Conservation (phyloP, 352 stramenopile species). For the Phytophthora aleatoria region DNA sequence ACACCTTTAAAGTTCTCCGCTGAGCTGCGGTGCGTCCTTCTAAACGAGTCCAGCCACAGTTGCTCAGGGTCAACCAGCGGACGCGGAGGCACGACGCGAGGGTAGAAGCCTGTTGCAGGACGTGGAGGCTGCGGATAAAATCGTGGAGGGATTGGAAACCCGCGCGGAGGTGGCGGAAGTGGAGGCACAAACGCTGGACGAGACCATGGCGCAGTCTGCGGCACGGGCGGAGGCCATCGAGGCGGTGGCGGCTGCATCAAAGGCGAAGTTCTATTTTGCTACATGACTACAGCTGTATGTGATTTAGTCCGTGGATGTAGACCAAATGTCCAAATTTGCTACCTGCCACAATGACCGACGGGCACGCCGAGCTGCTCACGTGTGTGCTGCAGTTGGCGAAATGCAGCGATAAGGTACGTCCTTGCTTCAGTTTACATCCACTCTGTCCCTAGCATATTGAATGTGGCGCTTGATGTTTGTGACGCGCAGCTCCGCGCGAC, state of each 20-base stretch:
- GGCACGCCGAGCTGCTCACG: slow-evolving; percentile 68
- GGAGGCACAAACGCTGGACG: slow-evolving; percentile 15
- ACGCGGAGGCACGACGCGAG: slow-evolving; percentile 17
- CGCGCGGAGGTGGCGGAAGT: slow-evolving; percentile 5
- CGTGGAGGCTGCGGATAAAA: slow-evolving; percentile 11
- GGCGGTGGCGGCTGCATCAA: slow-evolving; percentile 8
- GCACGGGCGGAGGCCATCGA: slow-evolving; percentile 15
- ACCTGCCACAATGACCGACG: slow-evolving; percentile 44
- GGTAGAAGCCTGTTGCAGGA: slow-evolving; percentile 16
- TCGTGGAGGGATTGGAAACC: background rate
- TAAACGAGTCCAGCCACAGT: slow-evolving; percentile 36
- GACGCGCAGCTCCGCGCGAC: slow-evolving; percentile 53
- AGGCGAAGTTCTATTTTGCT: background rate
- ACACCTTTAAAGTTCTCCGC: background rate
- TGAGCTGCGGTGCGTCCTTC: slow-evolving; percentile 23
- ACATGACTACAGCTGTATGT: background rate
- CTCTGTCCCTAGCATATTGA: background rate
- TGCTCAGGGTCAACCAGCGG: slow-evolving; percentile 28
- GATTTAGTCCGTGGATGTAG: background rate
- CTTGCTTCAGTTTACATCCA: background rate
- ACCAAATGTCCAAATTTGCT: background rate
- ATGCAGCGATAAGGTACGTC: slow-evolving; percentile 74
- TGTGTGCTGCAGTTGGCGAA: slow-evolving; percentile 75
- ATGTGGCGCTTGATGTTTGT: background rate
- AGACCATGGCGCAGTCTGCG: background rate